Conservation (phyloP, 2,329 filamentous ascomycete genomes). For the Juglanconis juglandina region DNA sequence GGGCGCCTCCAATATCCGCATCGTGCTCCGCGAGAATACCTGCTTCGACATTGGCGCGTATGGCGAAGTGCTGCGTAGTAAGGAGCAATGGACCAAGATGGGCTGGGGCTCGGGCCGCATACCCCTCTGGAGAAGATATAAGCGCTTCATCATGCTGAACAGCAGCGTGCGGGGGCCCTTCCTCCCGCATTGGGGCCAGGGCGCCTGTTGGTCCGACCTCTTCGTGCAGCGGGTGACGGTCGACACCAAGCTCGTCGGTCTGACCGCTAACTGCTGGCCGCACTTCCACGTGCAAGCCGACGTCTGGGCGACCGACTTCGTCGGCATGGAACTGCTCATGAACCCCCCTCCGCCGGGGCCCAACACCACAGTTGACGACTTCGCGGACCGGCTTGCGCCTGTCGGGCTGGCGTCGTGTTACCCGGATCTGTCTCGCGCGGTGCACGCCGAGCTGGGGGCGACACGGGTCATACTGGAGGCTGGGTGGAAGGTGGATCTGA, state of each 20-base stretch:
- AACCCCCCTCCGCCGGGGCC: constrained; percentile 24
- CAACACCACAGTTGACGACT: constrained; percentile 21
- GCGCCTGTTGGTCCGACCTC: constrained; percentile 34
- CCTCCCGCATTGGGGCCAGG: constrained; percentile 30
- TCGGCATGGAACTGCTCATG: constrained; percentile 35
- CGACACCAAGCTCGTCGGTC: constrained; percentile 33
- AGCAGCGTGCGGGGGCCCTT: constrained; percentile 35
- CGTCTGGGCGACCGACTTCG: constrained; percentile 35
- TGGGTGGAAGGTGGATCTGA: constrained; percentile 32
- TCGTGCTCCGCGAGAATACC: constrained; percentile 28
- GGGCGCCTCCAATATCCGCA: constrained; percentile 28
- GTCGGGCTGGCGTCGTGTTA: constrained; percentile 31
- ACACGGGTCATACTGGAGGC: constrained; percentile 26
- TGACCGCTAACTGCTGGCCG: constrained; percentile 34
- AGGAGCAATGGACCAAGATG: constrained; percentile 1
- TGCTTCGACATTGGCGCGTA: constrained; percentile 35
- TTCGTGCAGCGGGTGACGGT: constrained; percentile 29
- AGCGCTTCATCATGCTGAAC: constrained; percentile 34
- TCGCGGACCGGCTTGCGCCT: constrained; percentile 23
- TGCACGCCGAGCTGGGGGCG: constrained; percentile 31
- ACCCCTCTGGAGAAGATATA: constrained; percentile 32
- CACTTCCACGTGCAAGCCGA: constrained; percentile 34
- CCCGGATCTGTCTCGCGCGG: constrained; percentile 22
- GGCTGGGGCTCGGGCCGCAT: constrained; percentile 18
- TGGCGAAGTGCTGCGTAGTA: constrained; percentile 30